A percentile compares a stretch with the other conserved stretches of the same genome.
These are phyloP conservation scores for Eleusine indica DNA, from an alignment of 176 grass and related monocot species.

Conservation along the genomic window DNA sequence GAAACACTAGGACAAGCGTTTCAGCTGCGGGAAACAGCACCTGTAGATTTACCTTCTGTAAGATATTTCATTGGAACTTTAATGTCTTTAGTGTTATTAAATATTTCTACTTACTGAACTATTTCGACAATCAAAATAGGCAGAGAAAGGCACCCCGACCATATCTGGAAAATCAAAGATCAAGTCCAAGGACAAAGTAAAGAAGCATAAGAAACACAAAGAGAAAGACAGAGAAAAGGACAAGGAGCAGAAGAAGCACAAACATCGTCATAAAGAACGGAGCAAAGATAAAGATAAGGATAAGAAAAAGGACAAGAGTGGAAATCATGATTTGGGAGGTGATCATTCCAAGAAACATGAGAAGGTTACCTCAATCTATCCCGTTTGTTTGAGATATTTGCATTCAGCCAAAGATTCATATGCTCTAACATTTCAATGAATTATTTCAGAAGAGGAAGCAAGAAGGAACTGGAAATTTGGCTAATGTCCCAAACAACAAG, in stretches of 20 bases:
- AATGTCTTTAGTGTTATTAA: constrained; percentile 5
- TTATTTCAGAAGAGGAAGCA: constrained; percentile 64
- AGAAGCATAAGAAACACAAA: constrained; percentile 86
- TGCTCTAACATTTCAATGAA: constrained; percentile 33
- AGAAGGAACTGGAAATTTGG: constrained; percentile 52
- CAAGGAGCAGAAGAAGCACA: constrained; percentile 98
- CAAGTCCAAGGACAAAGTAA: constrained; percentile 83
- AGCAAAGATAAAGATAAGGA: constrained; percentile 82
- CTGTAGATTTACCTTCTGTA: constrained; percentile 78
- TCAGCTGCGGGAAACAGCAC: constrained; percentile 68
- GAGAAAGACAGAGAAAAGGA: constrained; percentile 86
- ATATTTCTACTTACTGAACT: constrained; percentile 24
- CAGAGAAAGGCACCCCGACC: constrained; percentile 84
- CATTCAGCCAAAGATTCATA: not conserved
- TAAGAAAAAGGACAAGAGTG: constrained; percentile 87
- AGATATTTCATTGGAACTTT: constrained; percentile 42
- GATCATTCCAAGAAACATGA: constrained; percentile 90
- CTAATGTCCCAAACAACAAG: constrained; percentile 59
- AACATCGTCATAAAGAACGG: constrained; percentile 91
- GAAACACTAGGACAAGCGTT: constrained; percentile 68
- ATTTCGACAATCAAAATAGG: constrained; percentile 46
- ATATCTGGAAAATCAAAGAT: constrained; percentile 75
- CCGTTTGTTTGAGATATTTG: constrained; percentile 1
- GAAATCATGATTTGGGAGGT: constrained; percentile 68
- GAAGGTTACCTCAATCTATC: constrained; percentile 56